Conservation (phyloP, 495 filamentous ascomycete genomes). For the Tuber calosporum region DNA sequence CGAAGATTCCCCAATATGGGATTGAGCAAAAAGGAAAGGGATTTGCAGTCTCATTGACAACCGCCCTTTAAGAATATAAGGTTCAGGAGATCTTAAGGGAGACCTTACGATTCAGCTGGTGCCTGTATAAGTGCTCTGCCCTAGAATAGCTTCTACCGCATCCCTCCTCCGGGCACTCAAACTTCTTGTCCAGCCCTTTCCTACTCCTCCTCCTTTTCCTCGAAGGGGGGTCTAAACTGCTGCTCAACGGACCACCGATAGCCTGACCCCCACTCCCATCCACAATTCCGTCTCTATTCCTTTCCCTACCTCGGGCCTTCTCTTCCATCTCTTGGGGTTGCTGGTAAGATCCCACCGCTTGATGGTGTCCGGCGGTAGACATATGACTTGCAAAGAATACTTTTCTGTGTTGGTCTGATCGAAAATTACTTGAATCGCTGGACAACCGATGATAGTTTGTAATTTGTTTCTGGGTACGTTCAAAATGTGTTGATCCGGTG, state of each 20-base stretch:
- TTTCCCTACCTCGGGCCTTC: slow-evolving; percentile 38
- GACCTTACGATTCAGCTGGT: slow-evolving; percentile 84
- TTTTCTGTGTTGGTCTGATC: slow-evolving; percentile 18
- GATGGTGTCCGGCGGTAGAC: slow-evolving; percentile 30
- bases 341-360: slow-evolving; percentile 31
- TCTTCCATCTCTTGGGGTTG: slow-evolving; percentile 34
- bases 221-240: slow-evolving; percentile 34
- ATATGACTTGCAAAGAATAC: slow-evolving; percentile 25
- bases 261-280: slow-evolving; percentile 38
- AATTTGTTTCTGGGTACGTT: slow-evolving; percentile 32
- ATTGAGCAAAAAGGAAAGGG: slow-evolving; percentile 8
- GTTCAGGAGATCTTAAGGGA: slow-evolving; percentile 11
- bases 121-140: slow-evolving; percentile 92
- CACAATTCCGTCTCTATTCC: slow-evolving; percentile 41
- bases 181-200: slow-evolving; percentile 88
- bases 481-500: slow-evolving; percentile 34
- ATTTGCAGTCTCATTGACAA: not conserved
- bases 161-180: slow-evolving; percentile 78
- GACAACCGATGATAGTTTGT: slow-evolving; percentile 25
- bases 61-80: not conserved
- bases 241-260: slow-evolving; percentile 43
- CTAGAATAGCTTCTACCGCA: slow-evolving; percentile 96
- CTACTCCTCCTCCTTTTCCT: slow-evolving; percentile 75
- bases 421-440: slow-evolving; percentile 29
- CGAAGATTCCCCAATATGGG: slow-evolving; percentile 11